Evolutionary conservation across 2,329 filamentous ascomycete genomes (phyloP), one percentile per base, ranked within the genome.

Genomic region (Claviceps paspali): DNA sequence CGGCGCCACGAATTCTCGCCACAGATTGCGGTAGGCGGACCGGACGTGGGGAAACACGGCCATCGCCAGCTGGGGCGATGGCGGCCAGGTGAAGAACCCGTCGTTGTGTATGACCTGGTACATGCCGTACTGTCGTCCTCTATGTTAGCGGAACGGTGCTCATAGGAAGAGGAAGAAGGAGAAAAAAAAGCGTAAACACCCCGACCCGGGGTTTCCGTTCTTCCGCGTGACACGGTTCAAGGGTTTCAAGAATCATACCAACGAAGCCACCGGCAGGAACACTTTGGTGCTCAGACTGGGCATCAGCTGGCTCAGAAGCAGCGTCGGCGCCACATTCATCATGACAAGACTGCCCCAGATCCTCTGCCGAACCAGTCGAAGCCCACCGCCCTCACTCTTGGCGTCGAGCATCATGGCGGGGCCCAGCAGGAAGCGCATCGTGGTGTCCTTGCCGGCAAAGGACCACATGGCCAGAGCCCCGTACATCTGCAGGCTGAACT

Each of bases 401-500:
- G 44, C 55, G 18, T 54, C 47, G 22, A 50, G 42, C 28, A 49
- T 44, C 44, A 53, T 47, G n/a, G 52, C 49, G 2, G 52, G 49
- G 0, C 57, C 57, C 5, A 60, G 41, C 12, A 70, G 42, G 49
- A 67, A 71, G 3, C 54, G 47, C 24, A 61, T 41, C 21, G 65
- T 51, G 11, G 60, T 56, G 10, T 64, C 59, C 3, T 59, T 59
- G 7, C 72, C 72, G 0, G 70, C 65, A 48, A 76, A 73, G 9
- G 64, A 52, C 45, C 61, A 61, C 45, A 73, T 51, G 2, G 68
- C 64, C 36, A 63, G 51, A 30, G 60, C 57, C 12, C 70, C 72
- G 45, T 76, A 77, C 47, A 64, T 61, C 33, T 68, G 64, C 32
- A 68, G 61, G 38, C 67, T 67, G 21, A 70, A 61, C 31, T 70